These are phyloP conservation scores for Suillus cothurnatus DNA, from an alignment of 768 basidiomycete species.

Conservation along the genomic window DNA sequence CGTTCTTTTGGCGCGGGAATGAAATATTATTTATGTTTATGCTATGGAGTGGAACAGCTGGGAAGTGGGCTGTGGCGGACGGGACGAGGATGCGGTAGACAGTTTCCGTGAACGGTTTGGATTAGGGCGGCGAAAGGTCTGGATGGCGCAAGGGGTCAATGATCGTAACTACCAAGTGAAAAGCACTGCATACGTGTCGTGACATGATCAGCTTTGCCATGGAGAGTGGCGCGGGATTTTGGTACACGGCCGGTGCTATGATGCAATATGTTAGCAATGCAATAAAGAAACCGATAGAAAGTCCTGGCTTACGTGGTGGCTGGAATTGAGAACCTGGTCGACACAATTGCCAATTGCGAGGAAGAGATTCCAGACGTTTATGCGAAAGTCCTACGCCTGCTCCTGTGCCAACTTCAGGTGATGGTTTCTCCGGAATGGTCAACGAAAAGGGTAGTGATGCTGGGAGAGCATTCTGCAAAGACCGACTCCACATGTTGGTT, in stretches of 20 bases:
- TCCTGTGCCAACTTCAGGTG: conserved; percentile 13
- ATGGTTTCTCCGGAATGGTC: conserved; percentile 22
- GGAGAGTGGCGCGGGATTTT: conserved; percentile 44
- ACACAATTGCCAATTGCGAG: conserved; percentile 25
- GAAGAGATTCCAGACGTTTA: conserved; percentile 19
- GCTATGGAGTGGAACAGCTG: conserved; percentile 37
- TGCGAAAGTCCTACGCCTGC: conserved; percentile 10
- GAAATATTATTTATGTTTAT: conserved; percentile 24
- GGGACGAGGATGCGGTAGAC: conserved; percentile 23
- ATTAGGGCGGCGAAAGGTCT: conserved; percentile 38
- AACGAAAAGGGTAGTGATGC: conserved; percentile 30
- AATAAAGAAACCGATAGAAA: background rate
- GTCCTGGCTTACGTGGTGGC: conserved; percentile 31
- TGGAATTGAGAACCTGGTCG: conserved; percentile 28
- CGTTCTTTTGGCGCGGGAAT: conserved; percentile 18
- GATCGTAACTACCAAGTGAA: conserved; percentile 10
- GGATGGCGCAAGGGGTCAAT: conserved; percentile 4
- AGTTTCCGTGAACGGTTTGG: conserved; percentile 27
- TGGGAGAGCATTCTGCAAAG: conserved; percentile 29
- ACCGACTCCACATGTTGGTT: conserved; percentile 18
- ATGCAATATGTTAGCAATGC: conserved; percentile 5
- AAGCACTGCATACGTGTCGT: conserved; percentile 42
- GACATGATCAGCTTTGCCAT: conserved; percentile 59
- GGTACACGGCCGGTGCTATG: conserved; percentile 45
- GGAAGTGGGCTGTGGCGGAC: conserved; percentile 36